Percentiles rank a stretch among this genome's conserved stretches.
Conservation (phyloP, 441 rosid species). For the California macrophylla region DNA sequence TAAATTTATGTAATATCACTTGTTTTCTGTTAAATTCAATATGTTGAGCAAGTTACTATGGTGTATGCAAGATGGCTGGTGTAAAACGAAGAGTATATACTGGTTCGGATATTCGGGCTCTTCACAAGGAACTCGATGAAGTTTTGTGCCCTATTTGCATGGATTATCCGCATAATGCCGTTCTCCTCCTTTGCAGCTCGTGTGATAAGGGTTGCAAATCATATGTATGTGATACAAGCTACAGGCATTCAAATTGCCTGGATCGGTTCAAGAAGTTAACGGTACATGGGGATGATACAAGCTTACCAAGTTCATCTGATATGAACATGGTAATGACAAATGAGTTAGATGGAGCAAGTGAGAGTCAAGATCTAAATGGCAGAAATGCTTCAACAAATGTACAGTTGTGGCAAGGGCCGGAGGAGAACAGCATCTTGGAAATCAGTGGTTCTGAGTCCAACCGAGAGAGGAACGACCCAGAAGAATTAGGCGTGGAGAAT, state of each 20-base stretch:
- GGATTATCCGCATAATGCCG: conserved; percentile 81
- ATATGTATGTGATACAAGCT: conserved; percentile 64
- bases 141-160: conserved; percentile 69
- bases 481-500: conserved; percentile 25
- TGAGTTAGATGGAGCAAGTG: too few species aligned
- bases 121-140: conserved; percentile 74
- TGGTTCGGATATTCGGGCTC: conserved; percentile 61
- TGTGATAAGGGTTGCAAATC: conserved; percentile 71
- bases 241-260: conserved; percentile 66
- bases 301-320: not conserved
- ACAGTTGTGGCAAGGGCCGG: too few species aligned
- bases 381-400: too few species aligned
- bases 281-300: not conserved
- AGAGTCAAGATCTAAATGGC: too few species aligned
- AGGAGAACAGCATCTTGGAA: conserved; percentile 21
- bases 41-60: conserved; percentile 62
- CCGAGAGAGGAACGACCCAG: conserved; percentile 27
- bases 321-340: too few species aligned
- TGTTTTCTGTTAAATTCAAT: conserved; percentile 45
- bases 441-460: conserved; percentile 22
- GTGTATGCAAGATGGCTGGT: conserved; percentile 83
- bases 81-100: conserved; percentile 64
- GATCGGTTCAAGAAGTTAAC: conserved; percentile 25
- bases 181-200: conserved; percentile 65
- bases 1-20: conserved; percentile 17